Conservation (phyloP, 805 yeast genomes). For the Barnettozyma botsteinii region DNA sequence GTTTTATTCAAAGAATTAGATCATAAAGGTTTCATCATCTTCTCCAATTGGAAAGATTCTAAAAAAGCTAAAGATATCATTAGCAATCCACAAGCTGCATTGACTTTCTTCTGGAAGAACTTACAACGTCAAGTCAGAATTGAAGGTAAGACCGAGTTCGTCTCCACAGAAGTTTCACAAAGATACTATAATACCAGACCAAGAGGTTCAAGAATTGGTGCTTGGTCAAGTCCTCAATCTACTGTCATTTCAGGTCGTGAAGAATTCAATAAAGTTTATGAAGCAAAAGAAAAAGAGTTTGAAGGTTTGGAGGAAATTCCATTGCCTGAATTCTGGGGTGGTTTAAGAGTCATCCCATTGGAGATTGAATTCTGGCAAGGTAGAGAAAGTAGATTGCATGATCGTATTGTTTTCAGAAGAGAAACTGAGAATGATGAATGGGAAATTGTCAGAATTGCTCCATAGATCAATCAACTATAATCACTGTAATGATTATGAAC, state of each 20-base stretch:
- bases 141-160: constrained; percentile 77
- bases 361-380: constrained; percentile 99
- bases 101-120: constrained; percentile 89
- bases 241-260: constrained; percentile 50
- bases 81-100: constrained; percentile 72
- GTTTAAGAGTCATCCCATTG: constrained; percentile 77
- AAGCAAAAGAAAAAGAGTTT: constrained; percentile 48
- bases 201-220: constrained; percentile 88
- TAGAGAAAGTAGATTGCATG: constrained; percentile 82
- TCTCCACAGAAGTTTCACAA: constrained; percentile 65
- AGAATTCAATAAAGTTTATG: constrained; percentile 52
- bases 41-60: constrained; percentile 87
- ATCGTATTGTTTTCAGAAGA: constrained; percentile 70
- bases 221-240: constrained; percentile 94
- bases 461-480: constrained; percentile 30
- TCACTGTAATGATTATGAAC: too few relatives aligned
- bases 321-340: constrained; percentile 96
- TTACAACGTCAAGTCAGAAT: constrained; percentile 89
- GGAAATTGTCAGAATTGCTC: constrained; percentile 67
- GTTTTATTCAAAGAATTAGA: constrained; percentile 90
- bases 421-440: constrained; percentile 47
- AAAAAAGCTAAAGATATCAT: constrained; percentile 70
- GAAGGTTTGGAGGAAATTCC: constrained; percentile 63
- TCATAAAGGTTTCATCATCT: constrained; percentile 73
- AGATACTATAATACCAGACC: constrained; percentile 85